A percentile compares a stretch with the other conserved stretches of the same genome.
Conservation (phyloP, 805 yeast species). For the Candida ulmi region DNA sequence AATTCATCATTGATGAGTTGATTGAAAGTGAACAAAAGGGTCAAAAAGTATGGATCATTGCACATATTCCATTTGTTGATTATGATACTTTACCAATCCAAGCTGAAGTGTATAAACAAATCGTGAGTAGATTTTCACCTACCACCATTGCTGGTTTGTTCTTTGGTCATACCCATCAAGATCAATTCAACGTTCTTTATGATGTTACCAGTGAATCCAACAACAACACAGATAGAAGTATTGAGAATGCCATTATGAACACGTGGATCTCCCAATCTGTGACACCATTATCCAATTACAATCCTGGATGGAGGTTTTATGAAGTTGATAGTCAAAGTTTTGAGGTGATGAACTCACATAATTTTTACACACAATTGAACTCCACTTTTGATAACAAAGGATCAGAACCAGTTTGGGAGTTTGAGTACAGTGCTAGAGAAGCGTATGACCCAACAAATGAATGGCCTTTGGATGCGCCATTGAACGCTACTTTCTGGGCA, state of each 20-base stretch:
- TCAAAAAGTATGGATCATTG: conserved; percentile 68
- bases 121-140: conserved; percentile 63
- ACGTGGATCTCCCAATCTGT: conserved; percentile 66
- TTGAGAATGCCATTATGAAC: conserved; percentile 43
- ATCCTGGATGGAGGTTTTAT: conserved; percentile 72
- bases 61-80: conserved; percentile 59
- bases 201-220: too few species aligned
- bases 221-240: conserved; percentile 36
- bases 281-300: conserved; percentile 53
- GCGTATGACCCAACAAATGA: conserved; percentile 41
- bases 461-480: conserved; percentile 57
- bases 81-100: conserved; percentile 56
- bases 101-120: conserved; percentile 47
- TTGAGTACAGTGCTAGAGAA: conserved; percentile 61
- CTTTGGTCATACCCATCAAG: conserved; percentile 68
- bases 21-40: conserved; percentile 50
- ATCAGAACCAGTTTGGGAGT: conserved; percentile 55
- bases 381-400: conserved; percentile 49
- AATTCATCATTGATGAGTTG: conserved; percentile 56
- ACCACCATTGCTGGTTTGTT: conserved; percentile 62
- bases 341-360: conserved; percentile 53
- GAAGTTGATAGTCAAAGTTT: conserved; percentile 58
- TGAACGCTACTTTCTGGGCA: conserved; percentile 69
- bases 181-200: conserved; percentile 58
- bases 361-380: conserved; percentile 55